Evolutionary conservation across 768 basidiomycete species (phyloP), one percentile per base, ranked within the genome.

Genomic region (Crucibulum laeve): DNA sequence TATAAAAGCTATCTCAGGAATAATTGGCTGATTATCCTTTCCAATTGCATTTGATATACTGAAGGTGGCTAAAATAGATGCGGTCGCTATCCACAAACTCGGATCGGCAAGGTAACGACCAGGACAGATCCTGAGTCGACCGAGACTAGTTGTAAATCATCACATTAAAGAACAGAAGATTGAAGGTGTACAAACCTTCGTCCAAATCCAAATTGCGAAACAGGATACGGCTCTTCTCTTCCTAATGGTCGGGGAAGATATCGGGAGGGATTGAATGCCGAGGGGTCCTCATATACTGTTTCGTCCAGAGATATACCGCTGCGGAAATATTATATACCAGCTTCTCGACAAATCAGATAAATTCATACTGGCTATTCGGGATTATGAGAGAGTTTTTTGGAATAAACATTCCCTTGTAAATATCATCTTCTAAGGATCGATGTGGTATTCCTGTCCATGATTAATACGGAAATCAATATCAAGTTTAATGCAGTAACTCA

Each of bases 101-200:
- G 62, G 55, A 28, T 74, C 69, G 0, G 70, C 73, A 25, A 78
- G 53, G 34, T 70, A 45, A n/a, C 62, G 55, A 4, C 73, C 76
- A 3, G 70, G 64, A 46, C 71, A 74, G 23, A 61, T 47, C 5
- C 56, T 56, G n/a, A n/a, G 30, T 13, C 42, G 13, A 40, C 28
- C n/a, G 23, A 28, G n/a, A 21, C 15, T 22, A 22, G 22, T 10
- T 1, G 18, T 28, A 6, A 17, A 4, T 40, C 5, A 2, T 40
- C 21, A n/a, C n/a, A n/a, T n/a, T n/a, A n/a, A n/a, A n/a, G n/a
- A n/a, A n/a, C n/a, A n/a, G n/a, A 19, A 22, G 28, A 37, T 18
- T 4, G 25, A 18, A 33, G 17, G 10, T n/a, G 13, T 14, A 40
- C 51, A 17, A 30, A 56, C 58, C 59, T 52, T 17, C 59, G 53